Percentiles rank a stretch among this genome's conserved stretches.
These are phyloP conservation scores for Fonsecaea multimorphosa DNA, from an alignment of 2,329 filamentous ascomycete species.

Conservation along the genomic window DNA sequence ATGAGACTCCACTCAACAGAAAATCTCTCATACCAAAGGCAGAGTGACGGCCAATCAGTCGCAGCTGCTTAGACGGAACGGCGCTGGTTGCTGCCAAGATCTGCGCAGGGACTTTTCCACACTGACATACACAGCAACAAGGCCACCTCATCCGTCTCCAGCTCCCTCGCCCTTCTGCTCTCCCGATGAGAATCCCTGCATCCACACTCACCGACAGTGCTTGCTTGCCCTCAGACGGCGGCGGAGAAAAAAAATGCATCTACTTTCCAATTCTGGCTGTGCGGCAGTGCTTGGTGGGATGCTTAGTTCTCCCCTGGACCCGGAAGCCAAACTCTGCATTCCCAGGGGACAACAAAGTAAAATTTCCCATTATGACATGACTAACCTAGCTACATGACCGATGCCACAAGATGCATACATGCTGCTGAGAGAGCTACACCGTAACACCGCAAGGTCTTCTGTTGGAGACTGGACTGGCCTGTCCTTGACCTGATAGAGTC, in stretches of 20 bases:
- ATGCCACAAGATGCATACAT: neutral
- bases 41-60: neutral
- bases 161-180: neutral
- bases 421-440: neutral
- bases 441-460: neutral
- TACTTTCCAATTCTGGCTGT: neutral
- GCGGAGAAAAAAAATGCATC: neutral
- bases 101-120: neutral
- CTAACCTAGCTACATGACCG: slow-evolving; percentile 1
- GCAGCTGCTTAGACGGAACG: neutral
- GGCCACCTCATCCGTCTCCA: neutral
- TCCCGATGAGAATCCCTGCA: neutral
- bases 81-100: neutral
- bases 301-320: too few relatives aligned
- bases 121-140: neutral
- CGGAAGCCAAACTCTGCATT: neutral
- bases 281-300: neutral
- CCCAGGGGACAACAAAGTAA: neutral
- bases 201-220: neutral
- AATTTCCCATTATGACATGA: neutral
- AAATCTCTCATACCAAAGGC: slow-evolving; percentile 17
- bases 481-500: slow-evolving; percentile 4
- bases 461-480: neutral
- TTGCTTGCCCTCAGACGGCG: neutral
- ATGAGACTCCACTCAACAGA: slow-evolving; percentile 8